Base-by-base conservation (phyloP, 2,329 filamentous ascomycete genomes). In the Ploettnerulaceae sp. region DNA sequence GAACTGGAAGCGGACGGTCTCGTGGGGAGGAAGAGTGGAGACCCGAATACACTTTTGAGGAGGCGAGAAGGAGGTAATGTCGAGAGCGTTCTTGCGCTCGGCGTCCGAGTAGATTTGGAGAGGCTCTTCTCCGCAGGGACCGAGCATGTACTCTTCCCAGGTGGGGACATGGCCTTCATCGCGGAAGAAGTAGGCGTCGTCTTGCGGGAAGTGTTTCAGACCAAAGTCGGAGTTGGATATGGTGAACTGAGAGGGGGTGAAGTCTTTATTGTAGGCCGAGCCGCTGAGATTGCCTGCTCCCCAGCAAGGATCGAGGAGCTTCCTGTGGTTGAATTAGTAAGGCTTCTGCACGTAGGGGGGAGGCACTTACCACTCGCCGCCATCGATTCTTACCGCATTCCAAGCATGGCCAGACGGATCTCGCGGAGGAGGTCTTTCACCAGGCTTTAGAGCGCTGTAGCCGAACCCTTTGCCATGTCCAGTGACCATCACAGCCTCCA, bases 301-400 rank as follows among this genome's bases (percentile, higher is more conserved):
- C 93, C 93, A 98, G 63, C 91, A 97, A 0, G 85, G 68, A 61
- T 98, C 93, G 38, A 97, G 69, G 1, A 97, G 75, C 67, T 96
- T 95, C 40, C 31, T 33, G 15, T 12, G 26, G 14, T 11, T 8
- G 14, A 4, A 8, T 29, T 4, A 29, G 26, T n/a, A 8, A 7
- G 9, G 14, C 4, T 33, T 33, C 3, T 8, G 8, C 17, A 12
- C 4, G 15, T 12, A 33, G 14, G 5, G 14, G 8, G n/a, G 4
- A 33, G 31, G n/a, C n/a, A 28, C 31, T 33, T 33, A 33, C 91
- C 91, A 97, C 54, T 81, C 78, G 2, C 87, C 88, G 20, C 82
- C 78, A 58, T 97, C 91, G 48, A 97, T 89, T 41, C 81, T 77
- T 5, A 96, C 88, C 0, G 86, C 90, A 61, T 95, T 96, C 93